A percentile compares a stretch with the other conserved stretches of the same genome.
Conservation (phyloP, 768 basidiomycete species). For the Suillus fuscotomentosus region DNA sequence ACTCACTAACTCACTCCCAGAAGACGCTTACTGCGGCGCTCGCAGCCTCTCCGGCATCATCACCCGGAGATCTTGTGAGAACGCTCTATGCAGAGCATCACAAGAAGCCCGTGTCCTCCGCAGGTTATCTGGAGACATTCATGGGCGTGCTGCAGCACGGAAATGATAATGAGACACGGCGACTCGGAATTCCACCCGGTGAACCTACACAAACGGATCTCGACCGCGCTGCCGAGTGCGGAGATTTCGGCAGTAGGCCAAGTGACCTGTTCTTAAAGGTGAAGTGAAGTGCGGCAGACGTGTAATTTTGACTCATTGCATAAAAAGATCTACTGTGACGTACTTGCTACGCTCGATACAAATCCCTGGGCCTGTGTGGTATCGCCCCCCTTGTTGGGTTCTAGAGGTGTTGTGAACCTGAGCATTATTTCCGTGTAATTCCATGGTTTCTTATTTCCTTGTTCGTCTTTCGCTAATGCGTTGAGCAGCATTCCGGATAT, state of each 20-base stretch:
- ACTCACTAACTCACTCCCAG: conserved; percentile 29
- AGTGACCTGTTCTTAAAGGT: conserved; percentile 63
- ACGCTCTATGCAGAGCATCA: conserved; percentile 36
- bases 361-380: conserved; percentile 56
- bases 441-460: not conserved
- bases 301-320: not conserved
- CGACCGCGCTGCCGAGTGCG: conserved; percentile 46
- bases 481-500: conserved; percentile 61
- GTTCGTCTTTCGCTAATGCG: conserved; percentile 7
- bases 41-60: conserved; percentile 32
- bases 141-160: conserved; percentile 17
- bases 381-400: conserved; percentile 62
- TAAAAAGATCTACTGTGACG: conserved; percentile 57
- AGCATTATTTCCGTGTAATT: conserved; percentile 56
- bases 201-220: conserved; percentile 41
- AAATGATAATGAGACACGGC: conserved; percentile 17
- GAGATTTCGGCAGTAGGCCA: conserved; percentile 51
- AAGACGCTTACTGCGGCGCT: conserved; percentile 43
- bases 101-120: conserved; percentile 26
- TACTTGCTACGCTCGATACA: conserved; percentile 54
- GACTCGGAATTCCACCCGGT: conserved; percentile 14
- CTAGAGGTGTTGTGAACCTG: conserved; percentile 61
- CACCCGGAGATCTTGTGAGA: conserved; percentile 37
- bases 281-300: conserved; percentile 11
- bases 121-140: conserved; percentile 17